Evolutionary conservation across 2,329 filamentous ascomycete species (phyloP), one percentile per base, ranked within the genome.

Genomic region (Epichloe hybrida): DNA sequence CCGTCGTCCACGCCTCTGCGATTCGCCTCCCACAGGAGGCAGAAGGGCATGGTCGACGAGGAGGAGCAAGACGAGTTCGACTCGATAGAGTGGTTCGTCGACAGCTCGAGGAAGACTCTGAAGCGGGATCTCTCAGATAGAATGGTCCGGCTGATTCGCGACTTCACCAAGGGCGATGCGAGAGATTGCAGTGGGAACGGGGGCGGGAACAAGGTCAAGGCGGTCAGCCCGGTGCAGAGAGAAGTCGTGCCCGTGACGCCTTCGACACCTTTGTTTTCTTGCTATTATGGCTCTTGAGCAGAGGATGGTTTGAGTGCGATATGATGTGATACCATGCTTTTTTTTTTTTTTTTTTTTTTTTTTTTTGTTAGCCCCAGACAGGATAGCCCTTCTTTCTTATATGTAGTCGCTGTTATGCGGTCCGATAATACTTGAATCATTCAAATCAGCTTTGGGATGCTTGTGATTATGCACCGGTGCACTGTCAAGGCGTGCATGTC

Each of bases 51-150:
- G 31, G 41, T 58, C 34, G 54, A 61, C 34, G 66, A 69, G 43
- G 65, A 69, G 50, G 67, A 70, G 53, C 66, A 66, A 5, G 64
- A 69, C 21, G 55, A 58, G 0, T 69, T 68, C 46, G 68, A 70
- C 55, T 56, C 54, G 5, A 37, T 57, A 5, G 49, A 54, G 27
- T 55, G 54, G 51, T 57, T 57, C 15, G 47, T 47, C 2, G 49
- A 53, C 17, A 55, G 51, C 47, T 45, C 52, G 20, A 41, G 20
- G 34, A 42, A 21, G 31, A 34, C 11, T 12, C 34, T 49, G 9
- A 49, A 46, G 34, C 37, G 20, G 20, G 45, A 53, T 6, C 11
- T 53, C 12, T 52, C 53, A 5, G 37, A 53, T 12, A 51, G 21
- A n/a, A 46, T 51, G 45, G 35, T 51, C 9, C 39, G 31, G 12